A percentile compares a stretch with the other conserved stretches of the same genome.
Evolutionary conservation across 2,329 filamentous ascomycete species (phyloP).

Genomic region (Fusarium napiforme): DNA sequence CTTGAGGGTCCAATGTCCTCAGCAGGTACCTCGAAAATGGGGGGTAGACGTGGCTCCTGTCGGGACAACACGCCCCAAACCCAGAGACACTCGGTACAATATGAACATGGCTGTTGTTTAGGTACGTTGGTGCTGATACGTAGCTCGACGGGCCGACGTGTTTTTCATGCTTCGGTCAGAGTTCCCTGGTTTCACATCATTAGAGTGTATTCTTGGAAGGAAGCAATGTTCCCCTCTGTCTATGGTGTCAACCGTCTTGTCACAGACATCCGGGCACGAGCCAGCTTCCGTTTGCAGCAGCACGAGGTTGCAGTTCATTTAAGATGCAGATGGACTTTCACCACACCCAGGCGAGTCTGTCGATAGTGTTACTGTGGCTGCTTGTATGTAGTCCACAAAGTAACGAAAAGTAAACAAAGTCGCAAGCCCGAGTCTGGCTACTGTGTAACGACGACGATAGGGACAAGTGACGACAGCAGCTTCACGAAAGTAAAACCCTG

Average conservation of each 20-base stretch:
- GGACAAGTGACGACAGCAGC: background rate
- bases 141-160: slow-evolving; percentile 23
- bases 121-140: background rate
- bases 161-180: slow-evolving; percentile 16
- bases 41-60: slow-evolving; percentile 43
- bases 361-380: slow-evolving; percentile 30
- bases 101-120: background rate
- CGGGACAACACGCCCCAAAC: slow-evolving; percentile 37
- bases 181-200: slow-evolving; percentile 23
- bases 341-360: slow-evolving; percentile 6
- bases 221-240: slow-evolving; percentile 6
- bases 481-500: background rate
- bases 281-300: slow-evolving; percentile 9
- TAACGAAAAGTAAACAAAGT: slow-evolving; percentile 14
- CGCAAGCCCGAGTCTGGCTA: slow-evolving; percentile 1
- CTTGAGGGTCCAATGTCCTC: slow-evolving; percentile 15
- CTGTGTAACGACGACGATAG: background rate
- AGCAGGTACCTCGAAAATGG: slow-evolving; percentile 28
- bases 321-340: slow-evolving; percentile 13
- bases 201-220: background rate
- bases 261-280: slow-evolving; percentile 8
- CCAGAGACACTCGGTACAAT: background rate
- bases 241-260: slow-evolving; percentile 5
- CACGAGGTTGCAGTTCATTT: slow-evolving; percentile 13
- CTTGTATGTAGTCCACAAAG: background rate